Evolutionary conservation across 345 rosid genomes (phyloP), one percentile per base, ranked within the genome.

Genomic region (Passiflora organensis): DNA sequence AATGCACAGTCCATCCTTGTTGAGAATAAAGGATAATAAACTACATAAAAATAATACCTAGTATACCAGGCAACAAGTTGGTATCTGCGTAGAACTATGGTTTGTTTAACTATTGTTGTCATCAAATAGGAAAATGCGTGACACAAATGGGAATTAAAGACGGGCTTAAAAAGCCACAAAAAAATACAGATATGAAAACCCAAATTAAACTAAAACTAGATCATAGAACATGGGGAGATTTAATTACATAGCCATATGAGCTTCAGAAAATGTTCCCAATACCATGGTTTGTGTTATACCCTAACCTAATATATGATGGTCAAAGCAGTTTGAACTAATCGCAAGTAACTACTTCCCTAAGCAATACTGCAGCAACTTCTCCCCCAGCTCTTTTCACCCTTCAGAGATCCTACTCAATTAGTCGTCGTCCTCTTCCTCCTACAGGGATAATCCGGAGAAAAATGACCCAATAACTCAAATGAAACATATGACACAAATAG

Each of bases 361-460:
- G 73, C 61, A 65, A n/a, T 23, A 48, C 43, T 55, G 56, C 61
- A 52, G 50, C 58, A 13, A 69, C 19, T 59, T 38, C 13, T n/a
- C 21, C 56, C 49, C 64, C 56, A 18, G 48, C 58, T 43, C 41
- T 43, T 48, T 17, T 11, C 42, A 44, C 54, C 57, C 54, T 15
- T n/a, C 57, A 1, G n/a, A n/a, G n/a, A 20, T 15, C 21, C 20
- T 57, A 15, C 11, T 14, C 16, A 22, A 46, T 62, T 68, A 83
- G 44, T 75, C 78, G 1, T 81, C 84, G 1, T 80, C 94, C 14
- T 84, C 84, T 22, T 81, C 95, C 23, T 83, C 84, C 86, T 78
- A 60, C 61, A 62, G 45, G 62, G 6, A 6, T 53, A 11, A 41
- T 6, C 32, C n/a, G 28, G n/a, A n/a, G n/a, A 5, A 47, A 12